Evolutionary conservation across 495 filamentous ascomycete species (phyloP), one percentile per base, ranked within the genome.

Genomic region (Penicillium simplicissimum): DNA sequence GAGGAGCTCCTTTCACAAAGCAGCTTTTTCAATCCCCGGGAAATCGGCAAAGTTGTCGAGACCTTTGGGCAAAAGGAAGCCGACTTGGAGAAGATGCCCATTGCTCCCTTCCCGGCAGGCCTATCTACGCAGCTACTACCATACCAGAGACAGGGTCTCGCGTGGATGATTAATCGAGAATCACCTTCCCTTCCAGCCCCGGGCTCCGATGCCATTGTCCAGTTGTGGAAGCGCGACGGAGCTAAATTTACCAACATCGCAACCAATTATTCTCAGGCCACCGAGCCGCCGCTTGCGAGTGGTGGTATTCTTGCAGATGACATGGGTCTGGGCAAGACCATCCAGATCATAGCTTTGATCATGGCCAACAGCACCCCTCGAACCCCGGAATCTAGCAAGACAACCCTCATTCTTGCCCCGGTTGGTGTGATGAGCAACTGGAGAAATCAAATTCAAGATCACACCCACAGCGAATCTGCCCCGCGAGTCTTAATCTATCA

Each of bases 391-490:
- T 72, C 76, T 5, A 70, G 79, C 19, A 85, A 84, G 14, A 79
- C 82, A 21, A 95, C 92, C 5, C 78, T 97, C 33, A 95, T 97
- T 60, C 80, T 96, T 35, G 85, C 91, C 2, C 93, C 93, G 0
- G 84, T 96, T 0, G 87, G 88, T 52, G 91, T 97, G 9, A 95
- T 97, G 90, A 93, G 88, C 66, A 96, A 97, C 65, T 97, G 93
- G 93, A 85, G 82, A 57, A 85, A 87, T 35, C 92, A 97, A 72
- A 92, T 95, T 31, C 73, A 85, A 54, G 83, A 86, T 35, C 93
- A 97, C 66, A 82, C 93, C 13, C 76, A 82, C 17, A 67, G 78
- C 6, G 81, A 90, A 11, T 73, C 82, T 55, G 70, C 79, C 3
- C 83, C 92, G 21, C 85, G 80, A 19, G 82, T 96, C 17, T 76